A percentile compares a stretch with the other conserved stretches of the same genome.
Evolutionary conservation across 257 asterid species (phyloP).

Genomic region (Capsicum pubescens): DNA sequence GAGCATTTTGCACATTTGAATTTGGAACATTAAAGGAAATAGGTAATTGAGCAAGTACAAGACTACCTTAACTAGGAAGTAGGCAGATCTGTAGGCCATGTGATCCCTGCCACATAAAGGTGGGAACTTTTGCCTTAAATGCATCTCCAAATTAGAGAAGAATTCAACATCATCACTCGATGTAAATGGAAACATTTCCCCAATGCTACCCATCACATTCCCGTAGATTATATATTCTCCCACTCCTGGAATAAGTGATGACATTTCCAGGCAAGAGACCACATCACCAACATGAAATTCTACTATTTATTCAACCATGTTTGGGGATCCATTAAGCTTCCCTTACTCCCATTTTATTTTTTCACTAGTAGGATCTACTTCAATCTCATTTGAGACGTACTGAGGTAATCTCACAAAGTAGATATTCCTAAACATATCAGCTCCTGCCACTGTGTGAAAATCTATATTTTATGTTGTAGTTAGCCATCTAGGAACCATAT

Average conservation of each 20-base stretch:
- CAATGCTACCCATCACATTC: constrained; percentile 94
- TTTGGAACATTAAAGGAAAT: background rate
- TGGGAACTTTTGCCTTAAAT: constrained; percentile 95
- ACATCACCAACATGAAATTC: constrained; percentile 46
- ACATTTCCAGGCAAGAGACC: constrained; percentile 82
- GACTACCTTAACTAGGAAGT: constrained; percentile 80
- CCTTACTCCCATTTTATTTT: too few relatives aligned
- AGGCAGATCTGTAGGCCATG: constrained; percentile 53
- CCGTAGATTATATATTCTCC: constrained; percentile 95
- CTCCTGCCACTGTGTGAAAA: constrained; percentile 96
- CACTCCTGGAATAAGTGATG: constrained; percentile 92
- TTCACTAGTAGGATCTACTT: too few relatives aligned
- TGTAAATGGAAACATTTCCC: constrained; percentile 89
- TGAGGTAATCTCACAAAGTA: constrained; percentile 95
- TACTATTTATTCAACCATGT: too few relatives aligned
- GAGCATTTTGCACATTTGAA: background rate
- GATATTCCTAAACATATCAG: constrained; percentile 92
- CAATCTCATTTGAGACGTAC: constrained; percentile 35
- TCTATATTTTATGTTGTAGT: constrained; percentile 86
- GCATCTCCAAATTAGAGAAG: constrained; percentile 99
- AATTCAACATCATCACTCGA: constrained; percentile 98
- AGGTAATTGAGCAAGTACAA: constrained; percentile 22
- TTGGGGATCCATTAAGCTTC: too few relatives aligned
- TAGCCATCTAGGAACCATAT: constrained; percentile 98
- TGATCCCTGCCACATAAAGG: constrained; percentile 98